Base-by-base conservation (phyloP, 257 asterid species). In the Ehretia macrophylla region DNA sequence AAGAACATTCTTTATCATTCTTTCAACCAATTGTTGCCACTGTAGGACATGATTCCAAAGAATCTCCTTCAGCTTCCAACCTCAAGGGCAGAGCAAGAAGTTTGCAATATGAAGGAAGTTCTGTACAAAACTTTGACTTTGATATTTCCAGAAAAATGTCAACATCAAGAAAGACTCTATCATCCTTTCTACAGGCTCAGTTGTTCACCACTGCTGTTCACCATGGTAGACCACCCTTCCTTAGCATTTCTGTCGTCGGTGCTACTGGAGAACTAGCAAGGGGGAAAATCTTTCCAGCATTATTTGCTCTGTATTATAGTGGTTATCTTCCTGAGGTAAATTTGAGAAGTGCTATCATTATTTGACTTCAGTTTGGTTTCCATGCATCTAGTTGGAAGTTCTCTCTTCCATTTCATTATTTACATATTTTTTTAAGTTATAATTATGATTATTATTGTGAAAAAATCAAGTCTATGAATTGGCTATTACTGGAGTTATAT, bases 191-290 rank as follows among this genome's bases (percentile, higher is more conserved):
- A 42, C 68, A 60, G 37, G 8, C 4, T 42, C 14, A 42, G 16
- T 27, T 6, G 6, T 27, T 27, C 3, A 55, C 66, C 38, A 58
- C 20, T 66, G 58, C 42, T 32, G 49, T 56, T 60, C 68, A 56
- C 48, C 55, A 20, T 63, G 58, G 65, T 17, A 65, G 56, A 37
- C 50, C 76, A 44, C 63, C 68, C 44, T 68, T 65, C 68, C 79
- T 81, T 72, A 77, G 77, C 72, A 77, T 77, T 57, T 75, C 72
- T 60, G 75, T 81, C 22, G 69, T 81, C 56, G 86, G 86, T 56
- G 86, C 86, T 57, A 77, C 86, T 53, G 86, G 86, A 59, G 77
- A 74, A 62, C 77, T 81, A 21, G 83, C 86, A 44, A 69, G 71
- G 64, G 69, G 63, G 32, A 81, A 81, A 68, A 81, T 81, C 17